Evolutionary conservation across 371 early-diverging fungal genomes (phyloP), one percentile per base, ranked within the genome.

Genomic region (Mitosporidium daphniae): DNA sequence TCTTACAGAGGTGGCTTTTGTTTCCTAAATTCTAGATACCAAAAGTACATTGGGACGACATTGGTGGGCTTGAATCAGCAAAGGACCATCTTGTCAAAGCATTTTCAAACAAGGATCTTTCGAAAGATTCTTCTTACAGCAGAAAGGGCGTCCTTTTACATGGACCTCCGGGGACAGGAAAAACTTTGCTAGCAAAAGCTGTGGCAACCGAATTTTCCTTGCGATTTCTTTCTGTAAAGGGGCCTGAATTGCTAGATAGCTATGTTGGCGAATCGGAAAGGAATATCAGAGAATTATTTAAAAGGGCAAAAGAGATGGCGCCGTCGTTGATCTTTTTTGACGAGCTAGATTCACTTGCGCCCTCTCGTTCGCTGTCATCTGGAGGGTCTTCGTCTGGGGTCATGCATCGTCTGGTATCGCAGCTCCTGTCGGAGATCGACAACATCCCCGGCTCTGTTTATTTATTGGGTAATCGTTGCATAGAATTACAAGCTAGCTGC

Each of bases 401-500:
- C 8, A 86, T 84, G 84, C 86, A 86, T 41, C 61, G 91, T 26
- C 77, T 86, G 38, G 86, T 89, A 14, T 60, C 61, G 36, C 89
- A 89, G 41, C 39, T 89, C 17, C 45, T 89, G 6, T 78, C 84
- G 1, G 91, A 89, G 34, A 45, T 89, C 31, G 91, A 91, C 40
- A 72, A 72, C 14, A 70, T 82, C 60, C 56, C 57, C 15, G 54
- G 23, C 33, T 36, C 8, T 36, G 40, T 19, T 44, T 37, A 13
- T 14, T 21, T 18, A 32, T 31, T 3, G 21, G 26, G 31, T 17
- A 38, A 26, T 37, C 4, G 59, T 52, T 0, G 57, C 55, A 3
- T 63, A 75, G 34, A 91, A 97, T n/a, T 91, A 95, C 61, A 91
- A 94, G 3, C 89, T 99, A 42, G 95, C 84, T 21, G 99, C 98